phyloP scores from a whole-genome alignment of 768 basidiomycete genomes.

The Suillus variegatus region DNA sequence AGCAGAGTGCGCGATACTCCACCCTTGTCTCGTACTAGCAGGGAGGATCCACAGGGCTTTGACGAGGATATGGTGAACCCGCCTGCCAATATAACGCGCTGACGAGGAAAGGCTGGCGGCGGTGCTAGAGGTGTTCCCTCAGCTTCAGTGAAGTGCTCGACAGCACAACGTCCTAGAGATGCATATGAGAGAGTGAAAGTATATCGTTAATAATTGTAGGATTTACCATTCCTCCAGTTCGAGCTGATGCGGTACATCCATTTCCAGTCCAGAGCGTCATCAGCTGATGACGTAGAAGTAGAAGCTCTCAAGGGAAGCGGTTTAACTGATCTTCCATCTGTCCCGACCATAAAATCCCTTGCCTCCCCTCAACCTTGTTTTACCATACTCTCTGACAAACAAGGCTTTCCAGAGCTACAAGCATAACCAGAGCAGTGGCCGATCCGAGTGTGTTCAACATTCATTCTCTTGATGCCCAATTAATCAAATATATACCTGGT shows the following conservation, averaged over 20 bases:
- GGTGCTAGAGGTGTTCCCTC: constrained; percentile 8
- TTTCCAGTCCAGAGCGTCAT: constrained; percentile 64
- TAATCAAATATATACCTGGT: constrained; percentile 49
- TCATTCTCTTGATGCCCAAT: constrained; percentile 7
- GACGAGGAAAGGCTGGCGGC: constrained; percentile 17
- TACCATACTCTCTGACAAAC: constrained; percentile 66
- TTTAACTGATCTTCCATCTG: constrained; percentile 59
- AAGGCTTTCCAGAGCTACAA: constrained; percentile 66
- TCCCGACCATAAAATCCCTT: constrained; percentile 57
- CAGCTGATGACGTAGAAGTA: constrained; percentile 20
- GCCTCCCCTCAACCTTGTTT: constrained; percentile 65
- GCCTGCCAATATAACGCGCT: constrained; percentile 61
- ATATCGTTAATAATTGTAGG: constrained; percentile 13
- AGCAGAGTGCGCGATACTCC: constrained; percentile 40
- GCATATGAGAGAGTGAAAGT: constrained; percentile 23
- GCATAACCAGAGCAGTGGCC: constrained; percentile 4
- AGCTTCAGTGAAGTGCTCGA: constrained; percentile 35
- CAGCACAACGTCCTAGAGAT: constrained; percentile 61
- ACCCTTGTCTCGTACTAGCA: constrained; percentile 23
- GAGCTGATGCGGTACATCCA: constrained; percentile 86
- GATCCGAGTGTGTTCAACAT: constrained; percentile 20
- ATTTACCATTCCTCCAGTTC: constrained; percentile 78
- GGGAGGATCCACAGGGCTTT: constrained; percentile 7
- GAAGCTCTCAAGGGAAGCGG: constrained; percentile 55
- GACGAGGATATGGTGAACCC: constrained; percentile 55